A percentile compares a stretch with the other conserved stretches of the same genome.
Conservation (phyloP, 2,329 filamentous ascomycete genomes). For the Emydomyces testavorans region DNA sequence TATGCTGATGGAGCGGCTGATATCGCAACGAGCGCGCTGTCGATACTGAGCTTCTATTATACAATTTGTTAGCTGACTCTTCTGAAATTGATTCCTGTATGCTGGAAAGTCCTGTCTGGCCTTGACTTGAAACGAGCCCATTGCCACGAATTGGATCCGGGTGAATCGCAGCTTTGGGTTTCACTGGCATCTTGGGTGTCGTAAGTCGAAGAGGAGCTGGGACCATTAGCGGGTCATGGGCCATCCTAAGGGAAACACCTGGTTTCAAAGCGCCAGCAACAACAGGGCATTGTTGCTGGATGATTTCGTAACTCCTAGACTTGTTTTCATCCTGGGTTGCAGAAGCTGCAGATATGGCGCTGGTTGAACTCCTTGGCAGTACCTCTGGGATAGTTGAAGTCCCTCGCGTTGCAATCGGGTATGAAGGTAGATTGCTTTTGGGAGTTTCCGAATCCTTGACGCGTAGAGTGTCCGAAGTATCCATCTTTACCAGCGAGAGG, state of each 20-base stretch:
- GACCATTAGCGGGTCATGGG: conserved; percentile 9
- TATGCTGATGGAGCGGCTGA: conserved; percentile 24
- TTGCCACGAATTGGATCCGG: conserved; percentile 6
- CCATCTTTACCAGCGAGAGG: background rate
- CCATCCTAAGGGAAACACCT: background rate
- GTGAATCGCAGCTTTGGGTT: background rate
- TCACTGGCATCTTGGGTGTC: conserved; percentile 15
- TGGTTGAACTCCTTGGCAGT: background rate
- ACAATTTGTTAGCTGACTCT: conserved; percentile 18
- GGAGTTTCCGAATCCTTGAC: conserved; percentile 16
- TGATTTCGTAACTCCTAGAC: background rate
- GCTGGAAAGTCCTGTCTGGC: conserved; percentile 12
- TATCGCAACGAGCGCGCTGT: conserved; percentile 24
- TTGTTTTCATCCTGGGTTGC: background rate
- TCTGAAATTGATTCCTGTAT: conserved; percentile 20
- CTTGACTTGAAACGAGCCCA: conserved; percentile 7
- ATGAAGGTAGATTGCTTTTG: conserved; percentile 11
- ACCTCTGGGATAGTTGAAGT: background rate
- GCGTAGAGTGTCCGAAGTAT: background rate
- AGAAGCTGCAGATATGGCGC: background rate
- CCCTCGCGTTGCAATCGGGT: background rate
- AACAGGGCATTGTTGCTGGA: background rate
- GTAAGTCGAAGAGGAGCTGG: conserved; percentile 16
- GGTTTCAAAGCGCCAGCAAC: background rate
- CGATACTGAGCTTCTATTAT: conserved; percentile 20